These are phyloP conservation scores for Solanum commersonii DNA, from an alignment of 257 asterid genomes.

Conservation along the genomic window DNA sequence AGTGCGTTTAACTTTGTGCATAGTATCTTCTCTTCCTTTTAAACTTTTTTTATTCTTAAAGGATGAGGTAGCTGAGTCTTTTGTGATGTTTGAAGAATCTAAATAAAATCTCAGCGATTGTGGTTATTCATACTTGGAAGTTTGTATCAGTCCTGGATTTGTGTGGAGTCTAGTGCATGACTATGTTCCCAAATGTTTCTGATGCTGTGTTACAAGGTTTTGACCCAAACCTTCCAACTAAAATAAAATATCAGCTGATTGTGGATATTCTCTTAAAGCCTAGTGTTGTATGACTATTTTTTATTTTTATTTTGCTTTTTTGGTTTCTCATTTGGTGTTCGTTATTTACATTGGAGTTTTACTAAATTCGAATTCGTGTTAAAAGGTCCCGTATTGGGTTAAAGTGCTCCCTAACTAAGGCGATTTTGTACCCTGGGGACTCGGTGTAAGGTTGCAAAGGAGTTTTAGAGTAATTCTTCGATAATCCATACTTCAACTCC, in stretches of 20 bases:
- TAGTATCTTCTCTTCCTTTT: not conserved
- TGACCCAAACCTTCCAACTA: not conserved
- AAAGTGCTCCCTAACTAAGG: not conserved
- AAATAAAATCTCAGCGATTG: not conserved
- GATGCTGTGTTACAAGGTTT: not conserved
- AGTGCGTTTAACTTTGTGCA: not conserved
- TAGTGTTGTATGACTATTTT: not conserved
- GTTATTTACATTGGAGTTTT: not conserved
- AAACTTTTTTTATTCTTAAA: not conserved
- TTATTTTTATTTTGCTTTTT: too few species aligned
- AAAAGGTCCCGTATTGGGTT: not conserved
- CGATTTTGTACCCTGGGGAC: not conserved
- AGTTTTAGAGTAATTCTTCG: not conserved
- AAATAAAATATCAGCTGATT: too few species aligned
- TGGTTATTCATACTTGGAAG: not conserved
- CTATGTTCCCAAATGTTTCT: not conserved
- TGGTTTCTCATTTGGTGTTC: not conserved
- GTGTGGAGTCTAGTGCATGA: not conserved
- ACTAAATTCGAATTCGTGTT: not conserved
- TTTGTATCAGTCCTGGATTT: not conserved
- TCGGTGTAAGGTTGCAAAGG: not conserved
- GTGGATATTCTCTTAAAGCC: not conserved
- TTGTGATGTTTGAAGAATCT: not conserved
- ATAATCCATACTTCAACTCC: not conserved
- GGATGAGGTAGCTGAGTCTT: not conserved